Conservation (phyloP, 2,329 filamentous ascomycete genomes). For the Nemania sp. region DNA sequence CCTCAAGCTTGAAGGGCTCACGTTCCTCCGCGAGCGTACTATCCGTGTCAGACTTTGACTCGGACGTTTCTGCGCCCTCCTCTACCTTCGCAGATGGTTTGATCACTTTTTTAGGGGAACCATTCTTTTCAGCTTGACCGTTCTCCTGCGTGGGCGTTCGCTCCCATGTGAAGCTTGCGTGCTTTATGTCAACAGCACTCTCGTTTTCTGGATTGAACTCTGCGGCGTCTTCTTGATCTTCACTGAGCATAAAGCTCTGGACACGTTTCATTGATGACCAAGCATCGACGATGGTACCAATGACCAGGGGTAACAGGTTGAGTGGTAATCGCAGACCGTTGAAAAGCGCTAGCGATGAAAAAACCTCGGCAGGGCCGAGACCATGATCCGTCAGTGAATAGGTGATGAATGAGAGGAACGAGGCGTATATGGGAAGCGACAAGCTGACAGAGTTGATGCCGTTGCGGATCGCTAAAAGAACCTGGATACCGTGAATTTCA, state of each 20-base stretch:
- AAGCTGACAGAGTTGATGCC: constrained; percentile 83
- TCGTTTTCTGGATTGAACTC: constrained; percentile 59
- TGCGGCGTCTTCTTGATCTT: constrained; percentile 79
- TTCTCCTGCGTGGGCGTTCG: constrained; percentile 59
- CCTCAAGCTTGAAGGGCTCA: constrained; percentile 74
- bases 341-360: constrained; percentile 93
- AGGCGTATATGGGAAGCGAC: constrained; percentile 89
- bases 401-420: constrained; percentile 93
- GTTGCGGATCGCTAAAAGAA: constrained; percentile 81
- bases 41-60: constrained; percentile 54
- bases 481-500: constrained; percentile 84
- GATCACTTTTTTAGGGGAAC: constrained; percentile 46
- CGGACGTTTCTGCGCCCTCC: constrained; percentile 43
- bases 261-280: constrained; percentile 84
- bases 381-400: constrained; percentile 68
- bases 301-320: constrained; percentile 84
- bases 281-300: constrained; percentile 88
- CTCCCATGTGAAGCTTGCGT: constrained; percentile 90
- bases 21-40: constrained; percentile 62
- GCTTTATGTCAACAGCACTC: constrained; percentile 71
- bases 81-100: constrained; percentile 32
- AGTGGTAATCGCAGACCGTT: constrained; percentile 89
- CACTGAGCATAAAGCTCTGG: constrained; percentile 83
- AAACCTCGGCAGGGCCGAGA: constrained; percentile 77
- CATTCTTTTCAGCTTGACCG: constrained; percentile 58